phyloP scores from a whole-genome alignment of 192 early-diverging fungal species.

The Chytriomyces confervae region DNA sequence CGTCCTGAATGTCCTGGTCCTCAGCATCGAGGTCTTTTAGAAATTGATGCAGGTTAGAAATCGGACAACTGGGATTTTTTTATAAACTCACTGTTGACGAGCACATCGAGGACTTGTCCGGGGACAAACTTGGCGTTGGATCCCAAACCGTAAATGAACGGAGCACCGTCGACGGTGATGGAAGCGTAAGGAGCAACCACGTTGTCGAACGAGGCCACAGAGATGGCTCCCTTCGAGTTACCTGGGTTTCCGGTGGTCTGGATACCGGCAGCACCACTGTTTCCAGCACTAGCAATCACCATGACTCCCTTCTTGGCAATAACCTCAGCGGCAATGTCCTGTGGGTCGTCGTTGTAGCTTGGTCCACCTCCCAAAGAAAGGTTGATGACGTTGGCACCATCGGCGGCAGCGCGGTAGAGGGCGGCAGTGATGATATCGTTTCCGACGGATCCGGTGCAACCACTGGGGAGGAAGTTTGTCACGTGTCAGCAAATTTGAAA shows the following conservation, averaged over 20 bases:
- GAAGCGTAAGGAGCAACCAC: slow-evolving; percentile 14
- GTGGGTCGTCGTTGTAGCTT: slow-evolving; percentile 65
- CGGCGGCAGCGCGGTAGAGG: slow-evolving; percentile 70
- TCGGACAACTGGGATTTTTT: neutral
- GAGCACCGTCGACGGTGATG: slow-evolving; percentile 20
- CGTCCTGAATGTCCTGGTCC: slow-evolving; percentile 29
- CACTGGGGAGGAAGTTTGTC: neutral
- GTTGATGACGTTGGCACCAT: slow-evolving; percentile 83
- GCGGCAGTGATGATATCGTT: slow-evolving; percentile 80
- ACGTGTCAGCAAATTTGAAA: neutral
- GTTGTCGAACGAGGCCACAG: slow-evolving; percentile 35
- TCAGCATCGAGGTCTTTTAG: slow-evolving; percentile 27
- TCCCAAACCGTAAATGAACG: neutral
- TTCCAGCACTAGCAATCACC: slow-evolving; percentile 73
- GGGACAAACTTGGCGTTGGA: neutral
- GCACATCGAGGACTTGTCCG: slow-evolving; percentile 26
- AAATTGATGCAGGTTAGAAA: too few relatives aligned
- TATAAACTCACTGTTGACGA: slow-evolving; percentile 25
- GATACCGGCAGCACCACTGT: slow-evolving; percentile 70
- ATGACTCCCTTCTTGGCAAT: slow-evolving; percentile 48
- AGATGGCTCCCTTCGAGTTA: slow-evolving; percentile 27
- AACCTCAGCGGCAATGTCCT: slow-evolving; percentile 62
- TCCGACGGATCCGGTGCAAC: slow-evolving; percentile 61
- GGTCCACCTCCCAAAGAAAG: slow-evolving; percentile 77
- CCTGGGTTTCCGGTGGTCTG: slow-evolving; percentile 48